Percentiles rank a stretch among this genome's conserved stretches.
These are phyloP conservation scores for Zymoseptoria passerinii DNA, from an alignment of 2,329 filamentous ascomycete genomes.

Conservation along the genomic window DNA sequence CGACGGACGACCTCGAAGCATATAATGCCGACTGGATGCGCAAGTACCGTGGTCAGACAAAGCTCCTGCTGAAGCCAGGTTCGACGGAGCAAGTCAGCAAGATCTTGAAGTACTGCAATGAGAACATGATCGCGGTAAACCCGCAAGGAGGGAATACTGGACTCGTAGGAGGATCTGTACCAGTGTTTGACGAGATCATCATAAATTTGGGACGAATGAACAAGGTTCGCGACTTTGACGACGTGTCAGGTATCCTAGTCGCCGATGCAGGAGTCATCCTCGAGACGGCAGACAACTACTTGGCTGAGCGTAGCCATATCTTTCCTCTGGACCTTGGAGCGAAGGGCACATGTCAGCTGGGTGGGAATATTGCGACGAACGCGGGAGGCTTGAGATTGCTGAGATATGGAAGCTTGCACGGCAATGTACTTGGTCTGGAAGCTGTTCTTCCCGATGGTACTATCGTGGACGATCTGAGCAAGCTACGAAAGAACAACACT, in stretches of 20 bases:
- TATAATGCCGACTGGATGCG: constrained; percentile 99
- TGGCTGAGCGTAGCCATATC: constrained; percentile 75
- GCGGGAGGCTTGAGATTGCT: constrained; percentile 84
- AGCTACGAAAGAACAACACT: constrained; percentile 94
- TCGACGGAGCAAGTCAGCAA: constrained; percentile 83
- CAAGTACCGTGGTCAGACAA: constrained; percentile 88
- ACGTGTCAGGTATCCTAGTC: constrained; percentile 82
- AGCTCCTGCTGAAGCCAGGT: constrained; percentile 76
- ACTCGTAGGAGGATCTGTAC: constrained; percentile 87
- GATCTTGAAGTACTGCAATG: constrained; percentile 90
- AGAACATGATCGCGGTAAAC: constrained; percentile 83
- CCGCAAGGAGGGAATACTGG: constrained; percentile 97
- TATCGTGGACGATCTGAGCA: constrained; percentile 79
- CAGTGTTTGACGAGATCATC: constrained; percentile 97
- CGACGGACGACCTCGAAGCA: constrained; percentile 70
- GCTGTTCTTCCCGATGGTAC: constrained; percentile 91
- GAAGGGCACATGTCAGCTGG: constrained; percentile 93
- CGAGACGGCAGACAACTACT: constrained; percentile 76
- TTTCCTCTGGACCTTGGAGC: constrained; percentile 97
- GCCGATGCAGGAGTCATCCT: constrained; percentile 87
- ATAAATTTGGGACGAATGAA: constrained; percentile 88
- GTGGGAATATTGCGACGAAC: constrained; percentile 92
- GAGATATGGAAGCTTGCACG: constrained; percentile 89
- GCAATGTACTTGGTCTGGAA: constrained; percentile 84
- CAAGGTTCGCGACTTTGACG: constrained; percentile 81